These are phyloP conservation scores for Fusarium poae DNA, from an alignment of 2,329 filamentous ascomycete species.

Conservation along the genomic window DNA sequence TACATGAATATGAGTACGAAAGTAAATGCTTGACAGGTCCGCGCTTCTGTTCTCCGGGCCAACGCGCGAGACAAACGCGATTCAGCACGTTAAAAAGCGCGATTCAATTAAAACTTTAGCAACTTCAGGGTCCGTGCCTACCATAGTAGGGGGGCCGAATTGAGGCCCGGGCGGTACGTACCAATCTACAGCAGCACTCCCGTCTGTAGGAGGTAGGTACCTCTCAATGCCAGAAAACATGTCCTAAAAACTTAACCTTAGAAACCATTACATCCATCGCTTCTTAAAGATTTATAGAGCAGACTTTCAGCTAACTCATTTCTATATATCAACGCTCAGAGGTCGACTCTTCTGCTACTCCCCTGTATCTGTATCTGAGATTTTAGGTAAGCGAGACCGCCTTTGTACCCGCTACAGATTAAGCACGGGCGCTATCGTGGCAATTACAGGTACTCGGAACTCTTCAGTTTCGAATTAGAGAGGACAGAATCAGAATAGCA, in stretches of 20 bases:
- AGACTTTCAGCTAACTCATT: not conserved
- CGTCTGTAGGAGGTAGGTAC: too few species aligned
- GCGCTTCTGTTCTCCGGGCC: slow-evolving; percentile 41
- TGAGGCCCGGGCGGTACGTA: not conserved
- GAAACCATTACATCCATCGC: not conserved
- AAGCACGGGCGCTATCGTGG: not conserved
- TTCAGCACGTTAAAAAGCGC: slow-evolving; percentile 27
- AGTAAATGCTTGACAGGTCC: slow-evolving; percentile 36
- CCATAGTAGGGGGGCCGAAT: not conserved
- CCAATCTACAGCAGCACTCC: not conserved
- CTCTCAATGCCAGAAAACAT: not conserved
- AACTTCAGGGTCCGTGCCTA: slow-evolving; percentile 37
- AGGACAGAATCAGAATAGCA: not conserved
- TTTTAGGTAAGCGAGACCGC: slow-evolving; percentile 22
- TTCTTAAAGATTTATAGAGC: not conserved
- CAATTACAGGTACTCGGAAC: slow-evolving; percentile 9
- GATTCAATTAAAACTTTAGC: slow-evolving; percentile 47
- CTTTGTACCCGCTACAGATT: slow-evolving; percentile 18
- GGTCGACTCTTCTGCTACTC: not conserved
- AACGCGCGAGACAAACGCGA: slow-evolving; percentile 45
- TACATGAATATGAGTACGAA: not conserved
- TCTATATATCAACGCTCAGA: not conserved
- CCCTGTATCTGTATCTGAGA: not conserved
- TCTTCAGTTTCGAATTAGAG: not conserved
- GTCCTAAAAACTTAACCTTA: not conserved